Evolutionary conservation across 2,329 filamentous ascomycete species (phyloP).

Genomic region (Claviceps maximensis): DNA sequence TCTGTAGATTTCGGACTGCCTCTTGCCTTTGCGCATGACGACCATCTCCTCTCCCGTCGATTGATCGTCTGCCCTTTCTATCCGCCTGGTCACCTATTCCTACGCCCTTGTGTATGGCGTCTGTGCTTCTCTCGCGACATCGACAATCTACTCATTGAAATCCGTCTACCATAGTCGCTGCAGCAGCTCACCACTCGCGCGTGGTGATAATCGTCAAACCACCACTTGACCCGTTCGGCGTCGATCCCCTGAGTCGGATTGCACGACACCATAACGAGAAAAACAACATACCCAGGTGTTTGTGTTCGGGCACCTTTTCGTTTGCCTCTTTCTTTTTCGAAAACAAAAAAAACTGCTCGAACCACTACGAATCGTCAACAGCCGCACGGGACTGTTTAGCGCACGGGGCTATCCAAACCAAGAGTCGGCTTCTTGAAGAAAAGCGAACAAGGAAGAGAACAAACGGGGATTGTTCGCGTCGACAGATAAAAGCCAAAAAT

Average conservation of each 20-base stretch:
- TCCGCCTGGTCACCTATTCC: neutral
- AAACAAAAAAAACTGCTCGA: neutral
- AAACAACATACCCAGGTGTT: neutral
- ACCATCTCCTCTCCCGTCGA: neutral
- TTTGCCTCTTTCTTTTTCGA: neutral
- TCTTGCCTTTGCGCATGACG: neutral
- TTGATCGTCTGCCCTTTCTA: neutral
- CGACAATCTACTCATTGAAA: neutral
- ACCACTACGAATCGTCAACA: neutral
- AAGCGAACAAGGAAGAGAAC: neutral
- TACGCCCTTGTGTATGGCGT: neutral
- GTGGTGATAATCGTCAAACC: neutral
- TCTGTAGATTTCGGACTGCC: neutral
- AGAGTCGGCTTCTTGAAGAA: neutral
- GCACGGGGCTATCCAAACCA: neutral
- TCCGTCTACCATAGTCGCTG: neutral
- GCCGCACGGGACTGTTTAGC: neutral
- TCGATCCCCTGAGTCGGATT: neutral
- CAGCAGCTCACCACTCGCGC: slow-evolving; percentile 1
- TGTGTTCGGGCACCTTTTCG: neutral
- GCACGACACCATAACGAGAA: neutral
- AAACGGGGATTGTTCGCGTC: neutral
- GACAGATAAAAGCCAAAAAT: neutral
- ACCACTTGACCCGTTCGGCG: neutral
- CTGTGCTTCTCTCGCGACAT: slow-evolving; percentile 3